Base-by-base conservation (phyloP, 1,284 basidiomycete species). In the Heliocybe sulcata region DNA sequence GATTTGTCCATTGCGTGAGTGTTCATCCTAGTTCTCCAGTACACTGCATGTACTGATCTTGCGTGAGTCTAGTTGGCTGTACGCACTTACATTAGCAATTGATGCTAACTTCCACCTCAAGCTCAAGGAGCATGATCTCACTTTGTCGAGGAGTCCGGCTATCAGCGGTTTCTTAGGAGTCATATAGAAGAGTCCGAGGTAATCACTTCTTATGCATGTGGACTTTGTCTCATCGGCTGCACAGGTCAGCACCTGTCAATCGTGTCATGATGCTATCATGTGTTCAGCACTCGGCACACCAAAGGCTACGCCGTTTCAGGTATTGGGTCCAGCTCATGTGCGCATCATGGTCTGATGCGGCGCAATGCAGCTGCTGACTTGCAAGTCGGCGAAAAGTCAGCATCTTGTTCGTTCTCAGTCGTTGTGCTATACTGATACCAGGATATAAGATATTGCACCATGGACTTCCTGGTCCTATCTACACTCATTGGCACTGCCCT, bases 21-120 rank as follows among this genome's bases (percentile, higher is more conserved):
- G n/a, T n/a, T n/a, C n/a, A n/a, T n/a, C n/a, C n/a, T n/a, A n/a
- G n/a, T n/a, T n/a, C n/a, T n/a, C n/a, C n/a, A n/a, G n/a, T n/a
- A n/a, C n/a, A n/a, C n/a, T n/a, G n/a, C n/a, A n/a, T n/a, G n/a
- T n/a, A n/a, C n/a, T n/a, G n/a, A n/a, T n/a, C n/a, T n/a, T n/a
- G n/a, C n/a, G n/a, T n/a, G n/a, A n/a, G n/a, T n/a, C n/a, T 35
- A 63, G 65, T 10, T 68, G 58, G 57, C 54, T 68, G 0, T 65
- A 65, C 52, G 57, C 58, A 8, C 53, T 67, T 0, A 64, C 64
- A 33, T 48, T 68, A 4, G 63, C 60, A 20, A 56, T 67, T 2
- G 66, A 65, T 47, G 64, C 61, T 2, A 63, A 69, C 54, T 71
- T 71, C 54, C 51, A 61, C 1, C 53, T 65, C 11, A 58, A 60